A percentile compares a stretch with the other conserved stretches of the same genome.
Evolutionary conservation across 192 early-diverging fungal genomes (phyloP).

Genomic region (Chytriomyces sp.): DNA sequence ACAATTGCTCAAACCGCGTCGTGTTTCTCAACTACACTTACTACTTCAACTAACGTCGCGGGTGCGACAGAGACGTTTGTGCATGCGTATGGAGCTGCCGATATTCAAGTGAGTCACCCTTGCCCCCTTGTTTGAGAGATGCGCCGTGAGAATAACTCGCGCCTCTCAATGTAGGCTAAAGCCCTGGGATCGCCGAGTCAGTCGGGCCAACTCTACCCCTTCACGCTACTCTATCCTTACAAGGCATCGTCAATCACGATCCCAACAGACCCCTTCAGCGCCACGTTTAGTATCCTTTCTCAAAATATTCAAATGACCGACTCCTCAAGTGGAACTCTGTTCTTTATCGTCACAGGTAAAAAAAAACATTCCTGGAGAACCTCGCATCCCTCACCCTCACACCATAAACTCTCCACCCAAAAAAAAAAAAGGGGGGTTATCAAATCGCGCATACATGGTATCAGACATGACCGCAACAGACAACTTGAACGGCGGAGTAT

Average conservation of each 20-base stretch:
- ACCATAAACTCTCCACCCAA: not conserved
- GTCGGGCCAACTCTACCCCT: not conserved
- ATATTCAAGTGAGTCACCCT: too few species aligned
- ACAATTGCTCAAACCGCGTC: too few species aligned
- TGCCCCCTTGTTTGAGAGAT: too few species aligned
- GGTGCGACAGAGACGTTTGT: too few species aligned
- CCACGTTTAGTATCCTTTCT: not conserved
- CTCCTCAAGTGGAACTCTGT: not conserved
- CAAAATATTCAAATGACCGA: not conserved
- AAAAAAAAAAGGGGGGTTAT: not conserved
- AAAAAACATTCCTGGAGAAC: not conserved
- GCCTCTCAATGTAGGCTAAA: not conserved
- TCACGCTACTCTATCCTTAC: not conserved
- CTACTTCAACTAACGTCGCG: too few species aligned
- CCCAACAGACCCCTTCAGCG: not conserved
- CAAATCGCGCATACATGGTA: not conserved
- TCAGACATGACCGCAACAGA: not conserved
- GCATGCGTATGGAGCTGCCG: too few species aligned
- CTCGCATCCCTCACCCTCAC: not conserved
- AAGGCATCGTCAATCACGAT: not conserved
- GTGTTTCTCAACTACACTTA: too few species aligned
- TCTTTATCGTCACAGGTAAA: not conserved
- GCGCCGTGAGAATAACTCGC: too few species aligned
- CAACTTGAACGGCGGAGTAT: not conserved
- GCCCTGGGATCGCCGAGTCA: not conserved